These are phyloP conservation scores for Phytophthora podocarpi DNA, from an alignment of 352 stramenopile species.

Conservation along the genomic window DNA sequence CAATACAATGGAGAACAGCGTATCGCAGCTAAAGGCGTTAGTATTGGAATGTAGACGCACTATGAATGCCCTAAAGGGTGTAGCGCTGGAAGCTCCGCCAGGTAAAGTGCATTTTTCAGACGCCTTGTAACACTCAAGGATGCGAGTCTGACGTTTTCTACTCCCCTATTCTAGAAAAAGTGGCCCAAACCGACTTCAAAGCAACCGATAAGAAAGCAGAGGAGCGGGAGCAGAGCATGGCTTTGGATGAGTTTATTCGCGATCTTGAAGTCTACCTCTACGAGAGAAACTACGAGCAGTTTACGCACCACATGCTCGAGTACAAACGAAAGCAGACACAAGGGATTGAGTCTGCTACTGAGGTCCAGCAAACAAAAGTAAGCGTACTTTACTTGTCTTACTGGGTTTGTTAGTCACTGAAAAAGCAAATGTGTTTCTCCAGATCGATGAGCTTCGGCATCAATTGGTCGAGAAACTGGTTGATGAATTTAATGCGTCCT, in stretches of 20 bases:
- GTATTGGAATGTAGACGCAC: constrained; percentile 80
- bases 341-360: constrained; percentile 40
- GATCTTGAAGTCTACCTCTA: constrained; percentile 73
- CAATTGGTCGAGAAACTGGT: constrained; percentile 66
- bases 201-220: constrained; percentile 53
- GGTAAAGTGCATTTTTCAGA: no score
- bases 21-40: constrained; percentile 78
- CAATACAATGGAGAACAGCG: constrained; percentile 86
- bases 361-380: constrained; percentile 52
- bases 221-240: constrained; percentile 52
- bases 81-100: constrained; percentile 50
- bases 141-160: no score
- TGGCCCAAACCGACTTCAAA: constrained; percentile 39
- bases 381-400: not conserved
- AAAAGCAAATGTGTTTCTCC: not conserved
- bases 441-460: constrained; percentile 59
- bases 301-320: constrained; percentile 57
- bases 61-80: constrained; percentile 57
- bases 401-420: not conserved
- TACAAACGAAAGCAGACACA: constrained; percentile 53
- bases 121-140: no score
- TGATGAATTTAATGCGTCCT: constrained; percentile 77
- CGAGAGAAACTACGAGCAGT: constrained; percentile 69
- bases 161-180: constrained; percentile 41
- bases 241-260: constrained; percentile 63